phyloP scores from a whole-genome alignment of 164 flowering plant species.

The Magnolia changhungtana region DNA sequence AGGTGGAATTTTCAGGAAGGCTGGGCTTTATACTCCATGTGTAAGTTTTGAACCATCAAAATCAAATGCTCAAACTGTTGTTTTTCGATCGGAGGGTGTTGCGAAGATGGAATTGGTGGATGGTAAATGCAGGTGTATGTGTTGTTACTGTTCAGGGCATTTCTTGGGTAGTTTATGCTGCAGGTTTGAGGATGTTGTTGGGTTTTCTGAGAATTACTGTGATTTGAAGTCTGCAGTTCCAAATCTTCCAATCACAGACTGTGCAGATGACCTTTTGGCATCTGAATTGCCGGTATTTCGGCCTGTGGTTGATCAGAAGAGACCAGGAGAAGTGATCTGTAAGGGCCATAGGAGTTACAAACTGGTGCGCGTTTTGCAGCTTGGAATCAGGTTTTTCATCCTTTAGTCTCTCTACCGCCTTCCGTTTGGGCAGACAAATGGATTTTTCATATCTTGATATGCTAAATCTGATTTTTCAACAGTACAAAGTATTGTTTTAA shows the following conservation, averaged over 20 bases:
- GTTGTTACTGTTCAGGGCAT: not conserved
- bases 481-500: not conserved
- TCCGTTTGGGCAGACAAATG: not conserved
- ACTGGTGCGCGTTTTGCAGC: constrained; percentile 12
- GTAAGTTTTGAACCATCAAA: not conserved
- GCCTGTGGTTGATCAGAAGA: not conserved
- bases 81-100: not conserved
- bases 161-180: not conserved
- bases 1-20: not conserved
- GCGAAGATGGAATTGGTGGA: not conserved
- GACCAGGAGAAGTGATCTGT: constrained; percentile 12
- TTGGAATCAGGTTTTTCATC: constrained; percentile 11
- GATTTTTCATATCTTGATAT: not conserved
- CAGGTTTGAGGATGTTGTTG: not conserved
- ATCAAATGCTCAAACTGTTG: not conserved
- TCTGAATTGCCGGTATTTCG: not conserved
- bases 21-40: not conserved
- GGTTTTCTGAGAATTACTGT: not conserved
- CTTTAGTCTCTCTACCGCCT: not conserved
- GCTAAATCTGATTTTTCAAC: not conserved
- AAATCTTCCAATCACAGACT: not conserved
- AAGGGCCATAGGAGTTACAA: constrained; percentile 5
- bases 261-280: not conserved
- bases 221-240: not conserved
- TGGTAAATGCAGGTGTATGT: not conserved